These are phyloP conservation scores for Beauveria bassiana DNA, from an alignment of 2,329 filamentous ascomycete species.

Conservation along the genomic window DNA sequence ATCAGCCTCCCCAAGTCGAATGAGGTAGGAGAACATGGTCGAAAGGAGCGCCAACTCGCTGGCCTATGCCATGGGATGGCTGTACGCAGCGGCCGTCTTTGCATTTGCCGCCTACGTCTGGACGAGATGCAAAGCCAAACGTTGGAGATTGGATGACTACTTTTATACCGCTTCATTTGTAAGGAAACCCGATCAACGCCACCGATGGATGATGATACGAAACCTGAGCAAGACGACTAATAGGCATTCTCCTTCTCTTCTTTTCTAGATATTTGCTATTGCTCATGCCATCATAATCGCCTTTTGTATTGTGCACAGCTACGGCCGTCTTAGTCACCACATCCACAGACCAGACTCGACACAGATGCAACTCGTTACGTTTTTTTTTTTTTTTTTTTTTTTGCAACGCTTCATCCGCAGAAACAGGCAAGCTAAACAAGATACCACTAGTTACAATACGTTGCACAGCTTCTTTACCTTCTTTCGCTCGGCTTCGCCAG, in stretches of 20 bases:
- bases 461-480: background rate
- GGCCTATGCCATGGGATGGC: background rate
- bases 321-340: background rate
- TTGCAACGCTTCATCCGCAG: no score
- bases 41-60: background rate
- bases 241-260: background rate
- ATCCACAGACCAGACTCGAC: background rate
- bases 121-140: background rate
- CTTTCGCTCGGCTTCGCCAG: background rate
- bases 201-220: no score
- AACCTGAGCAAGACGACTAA: background rate
- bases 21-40: background rate
- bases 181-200: background rate
- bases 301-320: background rate
- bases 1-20: no score
- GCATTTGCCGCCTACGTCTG: background rate
- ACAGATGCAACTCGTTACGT: background rate
- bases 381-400: no score
- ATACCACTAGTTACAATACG: background rate
- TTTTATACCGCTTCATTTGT: slow-evolving; percentile 2
- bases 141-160: slow-evolving; percentile 1
- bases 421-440: no score
- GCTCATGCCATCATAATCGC: background rate
- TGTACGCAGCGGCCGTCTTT: background rate
- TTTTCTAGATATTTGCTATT: background rate